Percentiles rank a stretch among this genome's conserved stretches.
phyloP scores from a whole-genome alignment of 208 protist genomes.

The Leishmania lainsoni region DNA sequence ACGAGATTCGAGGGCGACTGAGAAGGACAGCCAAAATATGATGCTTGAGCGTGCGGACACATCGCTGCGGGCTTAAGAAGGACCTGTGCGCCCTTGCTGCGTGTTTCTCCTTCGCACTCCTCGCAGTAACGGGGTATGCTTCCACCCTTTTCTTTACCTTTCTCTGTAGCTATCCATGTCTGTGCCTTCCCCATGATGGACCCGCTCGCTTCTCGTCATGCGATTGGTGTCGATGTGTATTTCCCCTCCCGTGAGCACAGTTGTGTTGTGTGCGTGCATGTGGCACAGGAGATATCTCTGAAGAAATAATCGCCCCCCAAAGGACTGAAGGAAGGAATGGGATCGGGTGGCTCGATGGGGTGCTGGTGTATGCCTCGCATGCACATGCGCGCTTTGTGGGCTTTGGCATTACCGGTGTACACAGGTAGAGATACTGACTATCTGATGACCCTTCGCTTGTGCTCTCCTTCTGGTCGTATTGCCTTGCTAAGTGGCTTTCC shows the following conservation, averaged over 20 bases:
- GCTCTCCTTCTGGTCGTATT: not conserved
- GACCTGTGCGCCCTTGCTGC: not conserved
- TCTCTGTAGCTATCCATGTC: constrained; percentile 11
- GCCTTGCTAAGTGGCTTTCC: not conserved
- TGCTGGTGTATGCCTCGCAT: not conserved
- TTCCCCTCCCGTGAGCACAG: not conserved
- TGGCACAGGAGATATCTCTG: not conserved
- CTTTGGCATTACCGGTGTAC: not conserved
- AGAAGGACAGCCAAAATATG: not conserved
- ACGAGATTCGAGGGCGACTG: not conserved
- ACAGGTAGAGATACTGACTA: not conserved
- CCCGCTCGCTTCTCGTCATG: not conserved
- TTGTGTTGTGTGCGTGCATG: not conserved
- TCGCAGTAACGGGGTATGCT: not conserved
- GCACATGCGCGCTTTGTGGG: not conserved
- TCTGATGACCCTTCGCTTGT: not conserved
- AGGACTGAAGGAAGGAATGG: not conserved
- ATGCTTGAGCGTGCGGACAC: not conserved
- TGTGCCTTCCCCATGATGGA: not conserved
- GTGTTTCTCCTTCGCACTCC: not conserved
- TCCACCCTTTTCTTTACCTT: not conserved
- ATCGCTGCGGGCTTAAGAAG: not conserved
- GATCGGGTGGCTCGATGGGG: not conserved
- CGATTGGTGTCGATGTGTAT: not conserved
- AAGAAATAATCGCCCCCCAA: not conserved